These are phyloP conservation scores for Chalciporus sp. DNA, from an alignment of 1,284 basidiomycete species.

Conservation along the genomic window DNA sequence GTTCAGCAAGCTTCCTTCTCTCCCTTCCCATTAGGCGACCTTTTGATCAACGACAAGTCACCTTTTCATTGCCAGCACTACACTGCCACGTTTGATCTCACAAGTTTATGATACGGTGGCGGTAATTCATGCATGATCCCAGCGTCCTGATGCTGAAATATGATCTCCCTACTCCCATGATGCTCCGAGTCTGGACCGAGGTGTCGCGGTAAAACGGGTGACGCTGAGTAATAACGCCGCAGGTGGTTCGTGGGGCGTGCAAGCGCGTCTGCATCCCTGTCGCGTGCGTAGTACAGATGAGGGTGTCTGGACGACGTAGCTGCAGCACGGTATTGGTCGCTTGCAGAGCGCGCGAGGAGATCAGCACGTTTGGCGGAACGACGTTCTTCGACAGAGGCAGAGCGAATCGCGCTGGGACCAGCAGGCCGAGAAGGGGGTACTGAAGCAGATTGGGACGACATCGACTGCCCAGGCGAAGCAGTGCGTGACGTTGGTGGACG, in stretches of 20 bases:
- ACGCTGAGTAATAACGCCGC: slow-evolving; percentile 26
- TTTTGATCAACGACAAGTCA: neutral
- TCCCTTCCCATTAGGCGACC: neutral
- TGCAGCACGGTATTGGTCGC: slow-evolving; percentile 19
- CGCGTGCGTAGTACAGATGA: neutral
- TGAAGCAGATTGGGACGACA: neutral
- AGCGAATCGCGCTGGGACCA: neutral
- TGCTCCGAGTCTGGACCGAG: neutral
- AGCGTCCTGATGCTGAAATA: slow-evolving; percentile 26
- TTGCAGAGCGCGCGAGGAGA: slow-evolving; percentile 26
- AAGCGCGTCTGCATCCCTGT: neutral
- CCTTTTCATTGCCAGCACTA: neutral
- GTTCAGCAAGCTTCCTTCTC: neutral
- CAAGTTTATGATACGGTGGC: slow-evolving; percentile 28
- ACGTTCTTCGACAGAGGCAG: slow-evolving; percentile 6
- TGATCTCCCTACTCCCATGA: neutral
- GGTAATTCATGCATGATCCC: slow-evolving; percentile 24
- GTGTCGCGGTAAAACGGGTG: slow-evolving; percentile 2
- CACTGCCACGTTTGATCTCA: neutral
- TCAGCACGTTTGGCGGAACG: slow-evolving; percentile 12
- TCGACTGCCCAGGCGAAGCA: neutral
- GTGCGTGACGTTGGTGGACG: neutral
- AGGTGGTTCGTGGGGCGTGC: slow-evolving; percentile 11
- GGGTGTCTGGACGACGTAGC: neutral
- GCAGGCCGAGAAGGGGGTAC: neutral